Conservation (phyloP, 2,329 filamentous ascomycete species). For the Talaromyces islandicus region DNA sequence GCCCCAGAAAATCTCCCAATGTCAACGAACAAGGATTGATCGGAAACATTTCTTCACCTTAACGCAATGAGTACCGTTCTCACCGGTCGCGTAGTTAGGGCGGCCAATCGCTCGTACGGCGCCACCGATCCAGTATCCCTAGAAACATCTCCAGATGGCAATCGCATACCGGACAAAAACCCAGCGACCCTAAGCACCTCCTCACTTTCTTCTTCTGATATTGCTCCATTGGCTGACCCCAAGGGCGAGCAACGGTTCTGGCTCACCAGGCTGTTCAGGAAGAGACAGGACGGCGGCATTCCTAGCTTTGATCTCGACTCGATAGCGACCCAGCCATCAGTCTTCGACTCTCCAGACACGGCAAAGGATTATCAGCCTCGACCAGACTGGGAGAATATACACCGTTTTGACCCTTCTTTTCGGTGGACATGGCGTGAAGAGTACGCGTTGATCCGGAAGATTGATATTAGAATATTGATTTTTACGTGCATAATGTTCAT, state of each 20-base stretch:
- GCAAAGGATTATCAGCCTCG: constrained; percentile 30
- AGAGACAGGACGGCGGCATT: background rate
- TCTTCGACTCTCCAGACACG: constrained; percentile 4
- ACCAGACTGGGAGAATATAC: constrained; percentile 40
- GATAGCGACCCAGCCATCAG: background rate
- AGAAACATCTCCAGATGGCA: background rate
- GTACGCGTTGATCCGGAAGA: constrained; percentile 29
- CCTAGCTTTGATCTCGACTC: background rate
- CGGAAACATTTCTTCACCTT: background rate
- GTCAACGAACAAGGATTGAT: background rate
- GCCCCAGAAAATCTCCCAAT: background rate
- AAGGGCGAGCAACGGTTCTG: background rate
- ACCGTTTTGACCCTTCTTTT: constrained; percentile 42
- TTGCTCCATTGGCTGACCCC: background rate
- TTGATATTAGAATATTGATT: background rate
- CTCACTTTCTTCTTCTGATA: background rate
- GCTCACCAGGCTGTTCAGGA: background rate
- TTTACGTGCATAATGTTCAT: constrained; percentile 4
- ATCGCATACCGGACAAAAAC: background rate
- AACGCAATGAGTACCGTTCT: background rate
- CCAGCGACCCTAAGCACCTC: background rate
- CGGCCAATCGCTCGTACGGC: background rate
- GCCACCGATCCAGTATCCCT: background rate
- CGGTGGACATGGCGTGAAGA: constrained; percentile 40
- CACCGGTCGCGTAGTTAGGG: background rate